These are phyloP conservation scores for Botryotinia calthae DNA, from an alignment of 2,329 filamentous ascomycete genomes.

Conservation along the genomic window DNA sequence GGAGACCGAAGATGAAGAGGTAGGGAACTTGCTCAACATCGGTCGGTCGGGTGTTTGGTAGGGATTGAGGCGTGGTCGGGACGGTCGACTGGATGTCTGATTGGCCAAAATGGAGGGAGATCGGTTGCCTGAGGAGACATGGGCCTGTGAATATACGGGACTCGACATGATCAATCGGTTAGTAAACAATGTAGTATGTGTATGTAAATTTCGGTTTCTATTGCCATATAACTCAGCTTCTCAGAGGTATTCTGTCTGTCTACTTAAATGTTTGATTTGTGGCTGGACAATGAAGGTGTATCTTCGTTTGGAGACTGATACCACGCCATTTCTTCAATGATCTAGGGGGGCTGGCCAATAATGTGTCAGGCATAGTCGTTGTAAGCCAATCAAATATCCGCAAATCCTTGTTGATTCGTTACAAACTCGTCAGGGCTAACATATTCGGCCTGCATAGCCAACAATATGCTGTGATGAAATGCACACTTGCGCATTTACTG, in stretches of 20 bases:
- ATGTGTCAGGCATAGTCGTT: neutral
- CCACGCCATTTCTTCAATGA: neutral
- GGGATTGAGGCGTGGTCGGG: neutral
- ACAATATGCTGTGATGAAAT: neutral
- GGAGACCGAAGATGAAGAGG: neutral
- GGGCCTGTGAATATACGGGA: neutral
- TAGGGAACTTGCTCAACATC: neutral
- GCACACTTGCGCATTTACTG: neutral
- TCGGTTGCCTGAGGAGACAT: neutral
- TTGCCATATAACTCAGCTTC: neutral
- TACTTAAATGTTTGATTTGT: neutral
- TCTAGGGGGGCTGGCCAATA: neutral
- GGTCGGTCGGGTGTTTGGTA: neutral
- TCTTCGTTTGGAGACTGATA: neutral
- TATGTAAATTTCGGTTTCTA: neutral
- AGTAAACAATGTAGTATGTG: neutral
- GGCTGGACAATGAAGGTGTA: neutral
- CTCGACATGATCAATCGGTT: neutral
- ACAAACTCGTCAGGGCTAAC: neutral
- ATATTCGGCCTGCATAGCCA: constrained; percentile 3
- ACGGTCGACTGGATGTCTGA: neutral
- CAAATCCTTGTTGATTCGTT: neutral
- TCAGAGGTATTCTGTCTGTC: neutral
- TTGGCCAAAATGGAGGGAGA: neutral
- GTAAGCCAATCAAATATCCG: neutral